A percentile compares a stretch with the other conserved stretches of the same genome.
phyloP scores from a whole-genome alignment of 345 rosid genomes.

The Ceriops tagal region DNA sequence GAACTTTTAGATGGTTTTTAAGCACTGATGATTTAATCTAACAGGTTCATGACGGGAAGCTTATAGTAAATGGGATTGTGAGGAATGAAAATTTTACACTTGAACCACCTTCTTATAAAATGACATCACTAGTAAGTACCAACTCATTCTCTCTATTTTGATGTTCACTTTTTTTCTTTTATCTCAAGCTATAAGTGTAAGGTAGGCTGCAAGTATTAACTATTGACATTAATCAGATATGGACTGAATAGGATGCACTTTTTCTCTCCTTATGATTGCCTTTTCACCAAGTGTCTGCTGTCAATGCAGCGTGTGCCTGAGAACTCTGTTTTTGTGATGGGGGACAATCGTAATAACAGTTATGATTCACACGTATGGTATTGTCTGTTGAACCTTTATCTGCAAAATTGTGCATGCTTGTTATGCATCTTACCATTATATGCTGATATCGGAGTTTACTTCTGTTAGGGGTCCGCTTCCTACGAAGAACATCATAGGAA shows the following conservation, averaged over 20 bases:
- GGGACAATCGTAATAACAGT: conserved; percentile 94
- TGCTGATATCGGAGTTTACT: conserved; percentile 8
- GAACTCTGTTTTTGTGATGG: conserved; percentile 91
- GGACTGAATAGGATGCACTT: not conserved
- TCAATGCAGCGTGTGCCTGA: conserved; percentile 63
- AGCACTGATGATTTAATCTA: not conserved
- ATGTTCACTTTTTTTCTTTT: not conserved
- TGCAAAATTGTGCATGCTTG: not conserved
- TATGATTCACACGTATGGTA: conserved; percentile 97
- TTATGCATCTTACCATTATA: not conserved
- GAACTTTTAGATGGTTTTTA: not conserved
- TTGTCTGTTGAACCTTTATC: conserved; percentile 11
- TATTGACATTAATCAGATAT: not conserved
- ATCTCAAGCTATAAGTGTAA: not conserved
- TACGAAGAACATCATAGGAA: conserved; percentile 83
- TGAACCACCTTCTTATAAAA: conserved; percentile 74
- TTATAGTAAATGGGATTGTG: conserved; percentile 65
- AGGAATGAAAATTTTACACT: conserved; percentile 63
- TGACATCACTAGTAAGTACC: conserved; percentile 72
- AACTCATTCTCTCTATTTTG: not conserved
- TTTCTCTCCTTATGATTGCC: not conserved
- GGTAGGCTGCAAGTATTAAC: not conserved
- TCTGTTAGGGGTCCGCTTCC: conserved; percentile 85
- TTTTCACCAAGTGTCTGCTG: not conserved
- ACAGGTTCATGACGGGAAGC: conserved; percentile 74